Conservation (phyloP, 331 rosid species). For the Malus hybrid region DNA sequence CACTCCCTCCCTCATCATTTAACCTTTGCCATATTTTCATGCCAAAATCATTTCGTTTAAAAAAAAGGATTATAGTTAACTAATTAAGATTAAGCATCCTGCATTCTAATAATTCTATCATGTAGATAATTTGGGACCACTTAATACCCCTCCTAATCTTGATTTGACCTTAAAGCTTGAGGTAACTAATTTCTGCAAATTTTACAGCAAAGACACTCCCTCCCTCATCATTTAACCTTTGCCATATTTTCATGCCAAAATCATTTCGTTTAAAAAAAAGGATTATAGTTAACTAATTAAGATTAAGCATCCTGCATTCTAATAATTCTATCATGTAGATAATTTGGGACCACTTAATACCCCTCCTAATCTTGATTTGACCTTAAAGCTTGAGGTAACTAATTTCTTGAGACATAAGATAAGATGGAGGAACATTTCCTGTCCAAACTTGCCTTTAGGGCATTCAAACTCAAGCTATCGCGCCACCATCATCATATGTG, state of each 20-base stretch:
- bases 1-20: neutral
- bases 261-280: neutral
- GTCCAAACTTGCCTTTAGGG: neutral
- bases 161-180: neutral
- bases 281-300: neutral
- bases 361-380: neutral
- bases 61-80: neutral
- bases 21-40: neutral
- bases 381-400: neutral
- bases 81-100: neutral
- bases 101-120: neutral
- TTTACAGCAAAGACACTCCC: neutral
- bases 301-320: neutral
- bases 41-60: constrained; percentile 4
- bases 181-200: neutral
- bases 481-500: too few species aligned
- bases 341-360: neutral
- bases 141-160: neutral
- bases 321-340: neutral
- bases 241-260: neutral
- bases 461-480: neutral
- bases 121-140: neutral
- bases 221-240: constrained; percentile 2
- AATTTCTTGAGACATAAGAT: neutral
- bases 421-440: neutral